Evolutionary conservation across 192 early-diverging fungal species (phyloP), one percentile per base, ranked within the genome.

Genomic region (Phlyctochytrium arcticum): DNA sequence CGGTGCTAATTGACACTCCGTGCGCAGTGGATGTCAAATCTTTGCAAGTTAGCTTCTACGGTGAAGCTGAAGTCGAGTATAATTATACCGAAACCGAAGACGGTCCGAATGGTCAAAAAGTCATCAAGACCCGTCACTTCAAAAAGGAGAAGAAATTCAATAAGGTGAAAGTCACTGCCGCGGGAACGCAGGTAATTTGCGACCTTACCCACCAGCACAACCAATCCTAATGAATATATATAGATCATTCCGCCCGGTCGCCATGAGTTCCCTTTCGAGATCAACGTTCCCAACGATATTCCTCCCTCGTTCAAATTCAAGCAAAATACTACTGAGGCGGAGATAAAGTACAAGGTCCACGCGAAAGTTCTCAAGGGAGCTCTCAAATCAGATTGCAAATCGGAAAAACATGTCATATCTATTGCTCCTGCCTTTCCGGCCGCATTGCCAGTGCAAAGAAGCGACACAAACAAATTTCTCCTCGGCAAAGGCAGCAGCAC

Each of bases 101-200:
- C 12, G 24, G 24, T 24, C 12, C 19, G 19, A 24, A 53, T 17
- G 50, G 50, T 15, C 19, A 27, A 12, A 53, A 53, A 53, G 27
- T 24, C 19, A 53, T 12, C 19, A 27, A 53, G 27, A 53, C 12
- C 1, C 19, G 24, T 12, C 10, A 53, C 17, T 53, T 53, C 50
- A 53, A 63, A 33, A 63, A 63, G 48, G 46, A 63, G 48, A 48
- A 63, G 31, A 54, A 50, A 21, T 54, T 63, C 26, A 49, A 63
- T 51, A 53, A 51, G 34, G 30, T 36, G 27, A 53, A 53, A 24
- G 50, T 27, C 0, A 17, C 12, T 12, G 50, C 24, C 24, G 26
- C 27, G 10, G 50, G 50, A 12, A 12, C 50, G 1, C 50, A 53
- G 50, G 50, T 53, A 24, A n/a, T n/a, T n/a, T n/a, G n/a, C n/a